Evolutionary conservation across 164 flowering plant species (phyloP).

Genomic region (Umbilicus rupestris): DNA sequence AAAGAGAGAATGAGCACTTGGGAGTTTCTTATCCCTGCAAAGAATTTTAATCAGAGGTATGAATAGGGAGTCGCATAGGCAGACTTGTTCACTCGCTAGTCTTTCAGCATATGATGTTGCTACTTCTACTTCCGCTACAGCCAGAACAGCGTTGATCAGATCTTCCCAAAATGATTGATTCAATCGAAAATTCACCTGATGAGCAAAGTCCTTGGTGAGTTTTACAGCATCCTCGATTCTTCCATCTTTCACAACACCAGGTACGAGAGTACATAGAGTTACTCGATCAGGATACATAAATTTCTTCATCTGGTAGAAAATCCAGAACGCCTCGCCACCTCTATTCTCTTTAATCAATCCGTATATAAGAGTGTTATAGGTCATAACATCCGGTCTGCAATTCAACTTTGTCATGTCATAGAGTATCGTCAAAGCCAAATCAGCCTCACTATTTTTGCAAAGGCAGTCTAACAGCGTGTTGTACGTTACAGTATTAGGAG

Average conservation of each 20-base stretch:
- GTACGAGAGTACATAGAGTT: conserved; percentile 69
- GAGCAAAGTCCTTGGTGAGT: conserved; percentile 30
- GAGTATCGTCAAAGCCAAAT: conserved; percentile 50
- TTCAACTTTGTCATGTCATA: conserved; percentile 42
- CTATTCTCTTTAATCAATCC: conserved; percentile 54
- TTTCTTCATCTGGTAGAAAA: conserved; percentile 87
- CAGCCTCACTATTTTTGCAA: conserved; percentile 60
- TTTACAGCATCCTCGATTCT: conserved; percentile 49
- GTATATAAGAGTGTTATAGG: conserved; percentile 71
- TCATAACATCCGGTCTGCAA: conserved; percentile 61
- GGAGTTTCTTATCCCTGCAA: conserved; percentile 39
- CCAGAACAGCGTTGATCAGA: conserved; percentile 46
- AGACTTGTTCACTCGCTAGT: conserved; percentile 32
- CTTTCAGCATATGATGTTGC: conserved; percentile 47
- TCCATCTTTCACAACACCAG: conserved; percentile 49
- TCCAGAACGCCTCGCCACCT: conserved; percentile 53
- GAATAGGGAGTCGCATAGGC: conserved; percentile 43
- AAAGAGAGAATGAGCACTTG: conserved; percentile 46
- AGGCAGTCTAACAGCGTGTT: conserved; percentile 58
- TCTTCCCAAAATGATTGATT: conserved; percentile 50
- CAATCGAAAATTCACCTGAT: conserved; percentile 15
- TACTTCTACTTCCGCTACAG: conserved; percentile 38
- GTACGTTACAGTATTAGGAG: conserved; percentile 49
- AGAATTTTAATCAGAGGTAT: conserved; percentile 41
- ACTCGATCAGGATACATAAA: conserved; percentile 47